These are phyloP conservation scores for Teunomyces tritomae DNA, from an alignment of 805 yeast genomes.

Conservation along the genomic window DNA sequence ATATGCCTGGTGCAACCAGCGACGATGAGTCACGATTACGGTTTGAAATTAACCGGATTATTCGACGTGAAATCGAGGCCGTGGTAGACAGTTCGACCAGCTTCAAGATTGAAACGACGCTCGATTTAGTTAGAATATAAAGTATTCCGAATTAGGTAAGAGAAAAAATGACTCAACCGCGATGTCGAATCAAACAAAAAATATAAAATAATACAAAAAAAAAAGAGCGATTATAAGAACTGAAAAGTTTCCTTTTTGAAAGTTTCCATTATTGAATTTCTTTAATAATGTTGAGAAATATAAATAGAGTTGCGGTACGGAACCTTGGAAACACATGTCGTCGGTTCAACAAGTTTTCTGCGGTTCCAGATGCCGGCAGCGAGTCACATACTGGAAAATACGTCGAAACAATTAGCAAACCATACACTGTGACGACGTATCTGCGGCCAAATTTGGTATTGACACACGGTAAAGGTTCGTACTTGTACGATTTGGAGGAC, in stretches of 20 bases:
- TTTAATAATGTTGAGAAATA: neutral
- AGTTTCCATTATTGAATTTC: too few relatives aligned
- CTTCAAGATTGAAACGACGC: constrained; percentile 34
- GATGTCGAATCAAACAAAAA: constrained; percentile 24
- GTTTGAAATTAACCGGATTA: constrained; percentile 45
- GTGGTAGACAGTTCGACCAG: constrained; percentile 16
- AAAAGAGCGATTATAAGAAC: neutral
- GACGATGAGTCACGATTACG: constrained; percentile 64
- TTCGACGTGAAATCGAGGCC: constrained; percentile 32
- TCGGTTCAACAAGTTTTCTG: neutral
- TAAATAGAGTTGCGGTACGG: neutral
- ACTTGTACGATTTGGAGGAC: constrained; percentile 76
- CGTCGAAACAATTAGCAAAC: constrained; percentile 46
- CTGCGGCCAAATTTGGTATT: constrained; percentile 75
- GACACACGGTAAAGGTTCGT: constrained; percentile 79
- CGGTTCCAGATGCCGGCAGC: constrained; percentile 26
- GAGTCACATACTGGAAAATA: constrained; percentile 35
- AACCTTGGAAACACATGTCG: neutral
- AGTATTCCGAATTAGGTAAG: constrained; percentile 17
- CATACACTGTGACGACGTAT: constrained; percentile 72
- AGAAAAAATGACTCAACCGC: constrained; percentile 30
- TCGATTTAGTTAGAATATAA: constrained; percentile 38
- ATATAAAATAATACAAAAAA: neutral
- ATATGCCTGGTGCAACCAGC: constrained; percentile 67
- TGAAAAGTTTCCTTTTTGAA: neutral